Base-by-base conservation (phyloP, 2,329 filamentous ascomycete species). In the Neofusicoccum kwambonambiense region DNA sequence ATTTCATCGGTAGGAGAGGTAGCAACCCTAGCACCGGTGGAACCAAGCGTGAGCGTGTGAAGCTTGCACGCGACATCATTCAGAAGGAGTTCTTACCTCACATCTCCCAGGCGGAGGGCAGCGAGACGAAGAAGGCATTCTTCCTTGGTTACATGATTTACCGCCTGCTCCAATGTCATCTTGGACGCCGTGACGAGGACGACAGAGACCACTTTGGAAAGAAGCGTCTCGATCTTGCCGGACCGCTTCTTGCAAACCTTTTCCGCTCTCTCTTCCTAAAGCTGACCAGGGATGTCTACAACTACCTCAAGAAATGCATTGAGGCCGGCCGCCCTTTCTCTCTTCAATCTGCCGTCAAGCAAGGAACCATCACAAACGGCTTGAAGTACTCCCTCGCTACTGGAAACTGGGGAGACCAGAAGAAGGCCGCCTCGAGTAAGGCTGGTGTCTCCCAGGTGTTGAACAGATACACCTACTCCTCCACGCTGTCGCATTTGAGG, bases 91-190 rank as follows among this genome's bases (percentile, higher is more conserved):
- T 96, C 69, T 81, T 99, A 52, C 96, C 95, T 27, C 95, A 99
- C 74, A 98, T 99, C 67, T 97, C 94, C 0, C 95, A 99, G 76
- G 89, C 87, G 67, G 93, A 97, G 78, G 95, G 95, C 34, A 96
- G 92, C 70, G 94, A 98, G 77, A 98, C 94, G 1, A 85, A 92
- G 66, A 99, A 99, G 77, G 95, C 96, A 2, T 99, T 97, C 80
- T 99, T 98, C 84, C 83, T 99, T 56, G 95, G 96, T 22, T 99
- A 99, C 80, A 99, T 99, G 94, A 92, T 98, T 52, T 94, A 99
- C 79, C 91, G 95, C 75, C 86, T 99, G 71, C 84, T 98, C 27
- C 94, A 97, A 78, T 97, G 93, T 75, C 92, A 93, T 63, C 85
- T 99, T 54, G 96, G 95, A 60, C 90, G 95, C 67, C 90, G 93